These are phyloP conservation scores for Yarrowia porcina DNA, from an alignment of 805 yeast species.

Conservation along the genomic window DNA sequence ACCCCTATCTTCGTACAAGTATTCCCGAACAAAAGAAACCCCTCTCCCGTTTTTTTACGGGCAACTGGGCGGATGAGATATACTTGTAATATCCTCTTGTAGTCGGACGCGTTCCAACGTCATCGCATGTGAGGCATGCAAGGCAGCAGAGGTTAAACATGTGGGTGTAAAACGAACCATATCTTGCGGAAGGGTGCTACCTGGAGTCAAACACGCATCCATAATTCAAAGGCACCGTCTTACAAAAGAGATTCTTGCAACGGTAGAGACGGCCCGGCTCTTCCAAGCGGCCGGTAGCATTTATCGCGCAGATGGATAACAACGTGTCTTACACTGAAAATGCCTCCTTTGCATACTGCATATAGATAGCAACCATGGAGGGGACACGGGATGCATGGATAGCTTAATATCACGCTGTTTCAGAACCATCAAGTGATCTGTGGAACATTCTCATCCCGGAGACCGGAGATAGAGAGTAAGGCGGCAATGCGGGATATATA, in stretches of 20 bases:
- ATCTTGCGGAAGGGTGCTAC: neutral
- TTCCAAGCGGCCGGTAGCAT: neutral
- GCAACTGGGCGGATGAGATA: too few relatives aligned
- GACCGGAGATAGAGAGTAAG: neutral
- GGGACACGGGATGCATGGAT: neutral
- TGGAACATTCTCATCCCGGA: neutral
- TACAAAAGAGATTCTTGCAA: neutral
- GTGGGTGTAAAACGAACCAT: neutral
- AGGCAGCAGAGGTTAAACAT: slow-evolving; percentile 11
- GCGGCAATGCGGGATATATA: neutral
- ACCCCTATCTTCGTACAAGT: too few relatives aligned
- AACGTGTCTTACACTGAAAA: slow-evolving; percentile 5
- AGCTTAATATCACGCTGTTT: slow-evolving; percentile 4
- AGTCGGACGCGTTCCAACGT: neutral
- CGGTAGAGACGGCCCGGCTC: neutral
- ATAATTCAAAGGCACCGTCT: neutral
- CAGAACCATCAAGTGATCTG: slow-evolving; percentile 14
- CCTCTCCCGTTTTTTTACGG: neutral
- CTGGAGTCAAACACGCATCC: neutral
- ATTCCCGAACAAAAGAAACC: neutral
- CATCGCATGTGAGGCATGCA: slow-evolving; percentile 1
- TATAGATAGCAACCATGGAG: neutral
- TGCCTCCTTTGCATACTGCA: neutral
- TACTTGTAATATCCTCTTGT: neutral
- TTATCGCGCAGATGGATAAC: neutral